A percentile compares a stretch with the other conserved stretches of the same genome.
Conservation (phyloP, 352 stramenopile species). For the Nothophytophthora sp. region DNA sequence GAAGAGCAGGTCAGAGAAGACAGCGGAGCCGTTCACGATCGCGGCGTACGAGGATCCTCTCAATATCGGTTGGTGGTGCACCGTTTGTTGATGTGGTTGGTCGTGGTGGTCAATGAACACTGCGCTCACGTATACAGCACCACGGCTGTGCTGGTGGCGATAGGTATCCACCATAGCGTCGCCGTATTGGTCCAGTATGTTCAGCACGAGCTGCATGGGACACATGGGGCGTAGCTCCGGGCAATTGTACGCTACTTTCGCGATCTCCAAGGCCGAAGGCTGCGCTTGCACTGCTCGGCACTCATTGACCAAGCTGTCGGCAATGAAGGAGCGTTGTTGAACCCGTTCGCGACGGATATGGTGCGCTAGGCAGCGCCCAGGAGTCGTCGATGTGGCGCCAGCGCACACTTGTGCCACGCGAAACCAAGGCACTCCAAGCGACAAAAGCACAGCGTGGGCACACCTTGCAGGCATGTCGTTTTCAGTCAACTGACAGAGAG, state of each 20-base stretch:
- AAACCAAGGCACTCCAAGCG: conserved; percentile 29
- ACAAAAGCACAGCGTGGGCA: conserved; percentile 26
- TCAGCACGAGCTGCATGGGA: conserved; percentile 32
- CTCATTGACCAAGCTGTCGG: conserved; percentile 18
- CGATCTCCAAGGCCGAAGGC: conserved; percentile 42
- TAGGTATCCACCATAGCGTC: conserved; percentile 31
- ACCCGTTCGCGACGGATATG: conserved; percentile 22
- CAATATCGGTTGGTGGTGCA: conserved; percentile 9
- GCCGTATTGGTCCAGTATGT: conserved; percentile 61
- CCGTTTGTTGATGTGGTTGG: not conserved
- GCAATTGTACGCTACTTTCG: conserved; percentile 49
- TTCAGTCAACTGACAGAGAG: conserved; percentile 35
- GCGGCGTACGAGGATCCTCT: conserved; percentile 13
- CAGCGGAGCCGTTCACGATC: conserved; percentile 39
- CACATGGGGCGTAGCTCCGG: conserved; percentile 45
- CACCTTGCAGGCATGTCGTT: conserved; percentile 38
- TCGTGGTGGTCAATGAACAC: conserved; percentile 1
- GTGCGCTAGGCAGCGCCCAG: conserved; percentile 45
- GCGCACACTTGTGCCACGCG: conserved; percentile 37
- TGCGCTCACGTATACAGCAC: conserved; percentile 22
- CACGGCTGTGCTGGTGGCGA: not conserved
- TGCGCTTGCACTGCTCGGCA: conserved; percentile 27
- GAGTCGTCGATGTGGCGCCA: conserved; percentile 29
- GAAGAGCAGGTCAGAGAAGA: conserved; percentile 44
- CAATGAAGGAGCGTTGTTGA: conserved; percentile 16